Evolutionary conservation across 2,329 filamentous ascomycete species (phyloP).

Genomic region (Colletotrichum kahawae): DNA sequence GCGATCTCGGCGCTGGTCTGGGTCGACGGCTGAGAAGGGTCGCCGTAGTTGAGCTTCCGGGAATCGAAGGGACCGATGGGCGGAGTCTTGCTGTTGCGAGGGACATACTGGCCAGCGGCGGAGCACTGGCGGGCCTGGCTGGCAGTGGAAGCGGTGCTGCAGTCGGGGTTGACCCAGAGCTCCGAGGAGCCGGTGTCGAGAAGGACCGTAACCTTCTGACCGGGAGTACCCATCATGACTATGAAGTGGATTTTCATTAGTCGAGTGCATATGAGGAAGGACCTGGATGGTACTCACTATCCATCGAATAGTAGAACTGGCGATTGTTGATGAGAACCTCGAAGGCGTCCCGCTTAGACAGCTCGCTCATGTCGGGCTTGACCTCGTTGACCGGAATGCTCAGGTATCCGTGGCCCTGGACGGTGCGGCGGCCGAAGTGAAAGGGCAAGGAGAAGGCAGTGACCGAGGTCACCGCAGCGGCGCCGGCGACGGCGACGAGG

Average conservation of each 20-base stretch:
- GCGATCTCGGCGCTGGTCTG: constrained; percentile 44
- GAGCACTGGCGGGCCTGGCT: constrained; percentile 41
- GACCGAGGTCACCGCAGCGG: constrained; percentile 8
- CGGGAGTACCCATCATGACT: constrained; percentile 49
- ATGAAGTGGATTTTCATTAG: background rate
- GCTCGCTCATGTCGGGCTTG: background rate
- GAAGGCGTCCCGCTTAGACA: constrained; percentile 26
- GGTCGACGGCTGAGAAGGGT: constrained; percentile 37
- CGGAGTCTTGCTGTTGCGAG: constrained; percentile 42
- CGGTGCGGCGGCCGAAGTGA: constrained; percentile 24
- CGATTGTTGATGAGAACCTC: constrained; percentile 37
- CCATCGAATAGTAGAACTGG: constrained; percentile 43
- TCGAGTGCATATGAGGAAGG: background rate
- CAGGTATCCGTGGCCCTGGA: constrained; percentile 40
- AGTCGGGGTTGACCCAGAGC: constrained; percentile 60
- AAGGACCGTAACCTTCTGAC: constrained; percentile 49
- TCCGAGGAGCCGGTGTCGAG: constrained; percentile 59
- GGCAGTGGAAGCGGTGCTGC: constrained; percentile 40
- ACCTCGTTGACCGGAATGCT: constrained; percentile 36
- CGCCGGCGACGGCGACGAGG: background rate
- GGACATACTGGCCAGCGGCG: constrained; percentile 49
- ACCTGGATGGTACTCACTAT: constrained; percentile 31
- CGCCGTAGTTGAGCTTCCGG: constrained; percentile 45
- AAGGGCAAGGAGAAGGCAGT: constrained; percentile 26
- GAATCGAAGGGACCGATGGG: constrained; percentile 39